phyloP scores from a whole-genome alignment of 2,329 filamentous ascomycete species.

The Tolypocladium tropicale region DNA sequence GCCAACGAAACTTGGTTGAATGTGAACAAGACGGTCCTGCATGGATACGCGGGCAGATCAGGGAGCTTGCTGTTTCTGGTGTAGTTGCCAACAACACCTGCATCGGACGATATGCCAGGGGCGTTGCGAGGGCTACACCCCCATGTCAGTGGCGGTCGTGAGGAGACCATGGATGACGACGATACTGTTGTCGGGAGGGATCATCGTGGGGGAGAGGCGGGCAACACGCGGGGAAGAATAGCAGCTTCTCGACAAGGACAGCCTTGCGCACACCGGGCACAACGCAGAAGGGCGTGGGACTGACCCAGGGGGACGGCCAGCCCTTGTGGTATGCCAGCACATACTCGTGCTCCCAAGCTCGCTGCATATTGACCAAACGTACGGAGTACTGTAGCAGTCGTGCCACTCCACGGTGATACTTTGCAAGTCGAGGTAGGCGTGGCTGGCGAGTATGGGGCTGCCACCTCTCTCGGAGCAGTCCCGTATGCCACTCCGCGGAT shows the following conservation, averaged over 20 bases:
- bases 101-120: slow-evolving; percentile 5
- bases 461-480: not conserved
- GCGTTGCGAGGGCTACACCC: not conserved
- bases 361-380: not conserved
- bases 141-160: not conserved
- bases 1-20: not conserved
- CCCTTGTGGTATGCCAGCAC: not conserved
- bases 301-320: not conserved
- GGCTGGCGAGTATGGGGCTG: not conserved
- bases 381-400: too few relatives aligned
- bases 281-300: not conserved
- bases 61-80: slow-evolving; percentile 3
- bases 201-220: not conserved
- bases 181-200: not conserved
- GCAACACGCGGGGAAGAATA: not conserved
- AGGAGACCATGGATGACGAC: not conserved
- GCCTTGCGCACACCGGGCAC: not conserved
- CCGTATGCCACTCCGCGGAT: not conserved
- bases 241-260: not conserved
- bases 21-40: not conserved
- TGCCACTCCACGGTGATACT: not conserved
- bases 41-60: slow-evolving; percentile 4
- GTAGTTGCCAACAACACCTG: slow-evolving; percentile 3
- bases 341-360: not conserved
- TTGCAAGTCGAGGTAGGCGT: not conserved